Percentiles rank a stretch among this genome's conserved stretches.
Evolutionary conservation across 768 basidiomycete genomes (phyloP).

Genomic region (Panellus pusillus): DNA sequence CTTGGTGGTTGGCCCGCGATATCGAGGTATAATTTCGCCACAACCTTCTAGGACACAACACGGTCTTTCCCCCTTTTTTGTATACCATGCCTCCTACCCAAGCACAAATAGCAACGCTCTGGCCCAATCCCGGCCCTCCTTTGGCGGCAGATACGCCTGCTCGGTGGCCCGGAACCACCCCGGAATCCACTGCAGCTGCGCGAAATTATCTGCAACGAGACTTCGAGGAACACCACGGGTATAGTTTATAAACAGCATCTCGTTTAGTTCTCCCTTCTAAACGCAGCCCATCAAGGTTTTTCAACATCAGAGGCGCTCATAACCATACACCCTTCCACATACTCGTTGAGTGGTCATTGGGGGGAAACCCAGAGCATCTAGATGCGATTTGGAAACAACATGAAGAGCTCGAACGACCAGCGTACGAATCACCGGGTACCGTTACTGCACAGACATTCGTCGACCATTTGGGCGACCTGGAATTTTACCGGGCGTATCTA

Average conservation of each 20-base stretch:
- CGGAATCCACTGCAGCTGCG: constrained; percentile 1
- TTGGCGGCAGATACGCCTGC: constrained; percentile 9
- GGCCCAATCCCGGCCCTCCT: constrained; percentile 11
- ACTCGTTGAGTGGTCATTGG: constrained; percentile 14
- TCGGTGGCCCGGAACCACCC: constrained; percentile 8
- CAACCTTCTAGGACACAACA: no score
- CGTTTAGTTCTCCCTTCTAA: background rate
- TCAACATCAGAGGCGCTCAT: constrained; percentile 8
- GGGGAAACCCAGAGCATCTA: constrained; percentile 7
- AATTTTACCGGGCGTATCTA: constrained; percentile 10
- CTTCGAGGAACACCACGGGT: constrained; percentile 14
- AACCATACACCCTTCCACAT: constrained; percentile 19
- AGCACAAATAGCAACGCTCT: constrained; percentile 12
- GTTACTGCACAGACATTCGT: constrained; percentile 7
- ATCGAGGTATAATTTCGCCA: no score
- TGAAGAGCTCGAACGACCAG: constrained; percentile 1
- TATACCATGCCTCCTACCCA: background rate
- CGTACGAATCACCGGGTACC: background rate
- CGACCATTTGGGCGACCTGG: constrained; percentile 13
- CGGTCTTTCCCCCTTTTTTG: no score
- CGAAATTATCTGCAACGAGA: constrained; percentile 12
- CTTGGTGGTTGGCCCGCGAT: no score
- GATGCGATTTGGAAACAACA: constrained; percentile 18
- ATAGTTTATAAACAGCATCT: background rate
- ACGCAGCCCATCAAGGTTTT: constrained; percentile 2